Evolutionary conservation across 371 early-diverging fungal species (phyloP).

Genomic region (Actinomucor elegans): DNA sequence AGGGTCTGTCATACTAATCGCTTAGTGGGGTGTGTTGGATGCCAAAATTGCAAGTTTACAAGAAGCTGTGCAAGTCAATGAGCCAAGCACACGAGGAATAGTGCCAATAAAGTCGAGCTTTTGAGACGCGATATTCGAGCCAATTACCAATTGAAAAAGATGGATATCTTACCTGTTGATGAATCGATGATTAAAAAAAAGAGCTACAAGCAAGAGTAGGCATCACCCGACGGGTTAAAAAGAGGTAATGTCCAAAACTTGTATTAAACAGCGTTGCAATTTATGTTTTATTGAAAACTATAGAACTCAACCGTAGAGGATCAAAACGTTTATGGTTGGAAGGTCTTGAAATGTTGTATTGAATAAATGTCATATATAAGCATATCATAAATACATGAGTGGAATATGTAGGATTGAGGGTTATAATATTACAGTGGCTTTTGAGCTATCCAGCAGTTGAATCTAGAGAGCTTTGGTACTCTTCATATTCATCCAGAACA

Average conservation of each 20-base stretch:
- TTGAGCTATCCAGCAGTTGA: conserved; percentile 39
- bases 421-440: too few relatives aligned
- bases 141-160: conserved; percentile 19
- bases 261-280: too few relatives aligned
- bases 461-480: conserved; percentile 40
- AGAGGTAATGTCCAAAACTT: conserved; percentile 18
- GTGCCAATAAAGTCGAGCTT: conserved; percentile 44
- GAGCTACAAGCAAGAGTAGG: conserved; percentile 5
- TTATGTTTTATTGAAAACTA: too few relatives aligned
- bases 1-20: conserved; percentile 62
- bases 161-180: conserved; percentile 5
- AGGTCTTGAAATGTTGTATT: conserved; percentile 20
- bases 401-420: too few relatives aligned
- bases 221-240: conserved; percentile 14
- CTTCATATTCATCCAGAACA: conserved; percentile 46
- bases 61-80: conserved; percentile 55
- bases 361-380: too few relatives aligned
- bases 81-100: conserved; percentile 52
- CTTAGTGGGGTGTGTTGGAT: conserved; percentile 67
- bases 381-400: too few relatives aligned
- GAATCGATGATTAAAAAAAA: conserved; percentile 12
- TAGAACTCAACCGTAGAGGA: too few relatives aligned
- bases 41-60: conserved; percentile 60
- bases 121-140: conserved; percentile 39
- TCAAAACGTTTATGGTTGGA: conserved; percentile 39